Base-by-base conservation (phyloP, 75 land plant species). In the Sequoiadendron giganteum region DNA sequence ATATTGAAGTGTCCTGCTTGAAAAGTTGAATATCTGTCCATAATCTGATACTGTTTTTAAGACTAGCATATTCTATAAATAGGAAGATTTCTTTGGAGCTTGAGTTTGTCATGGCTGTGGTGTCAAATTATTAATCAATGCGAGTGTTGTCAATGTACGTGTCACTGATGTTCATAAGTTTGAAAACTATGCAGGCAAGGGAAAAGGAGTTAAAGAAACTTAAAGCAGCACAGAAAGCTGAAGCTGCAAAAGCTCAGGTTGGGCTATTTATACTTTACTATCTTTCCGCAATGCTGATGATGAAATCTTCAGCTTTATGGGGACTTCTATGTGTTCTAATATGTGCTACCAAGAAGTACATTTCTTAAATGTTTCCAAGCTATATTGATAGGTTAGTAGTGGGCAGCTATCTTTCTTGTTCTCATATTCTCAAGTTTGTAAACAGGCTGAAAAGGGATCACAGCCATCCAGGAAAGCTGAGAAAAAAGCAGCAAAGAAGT, bases 181-280 rank as follows among this genome's bases (percentile, higher is more conserved):
- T 88, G 32, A 3, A 68, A 54, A 16, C 40, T 14, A 86, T 85
- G 58, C 84, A 97, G 97, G 99, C 99, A 45, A 93, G 88, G 65
- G 95, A 92, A 87, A 97, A 96, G 88, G 97, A 95, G 92, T 61
- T 92, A 78, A 96, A 96, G 81, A 96, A 96, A 83, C 87, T 86
- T 3, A 97, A 97, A 92, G 97, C 97, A 43, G 86, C 86, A 78
- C 93, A 92, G 72, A 96, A 96, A 85, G 94, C 93, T 36, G 94
- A 95, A 83, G 93, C 95, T 8, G 88, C 89, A 25, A 94, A 94
- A 75, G 75, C 88, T 72, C 92, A 91, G 93, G 94, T 91, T 82
- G 32, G 34, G 52, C 47, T 40, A 82, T 79, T 40, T 15, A 79
- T 18, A 47, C 52, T 34, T 18, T 79, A 28, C 18, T 30, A 13